Conservation (phyloP, 768 basidiomycete genomes). For the Rhodotorula toruloides region DNA sequence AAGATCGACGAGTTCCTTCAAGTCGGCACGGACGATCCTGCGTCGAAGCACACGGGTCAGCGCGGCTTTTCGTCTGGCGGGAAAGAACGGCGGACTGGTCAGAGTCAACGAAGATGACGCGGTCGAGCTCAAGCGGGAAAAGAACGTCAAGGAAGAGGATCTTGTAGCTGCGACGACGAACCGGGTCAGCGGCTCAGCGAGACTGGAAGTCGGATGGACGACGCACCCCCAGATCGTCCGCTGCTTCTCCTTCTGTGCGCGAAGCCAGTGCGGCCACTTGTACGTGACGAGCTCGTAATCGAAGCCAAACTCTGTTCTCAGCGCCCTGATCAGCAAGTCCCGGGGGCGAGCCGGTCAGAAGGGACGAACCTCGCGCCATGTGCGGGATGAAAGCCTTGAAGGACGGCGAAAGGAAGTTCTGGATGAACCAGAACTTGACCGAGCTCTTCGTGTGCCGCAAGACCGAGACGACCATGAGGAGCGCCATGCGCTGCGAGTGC, state of each 20-base stretch:
- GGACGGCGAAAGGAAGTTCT: constrained; percentile 95
- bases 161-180: constrained; percentile 59
- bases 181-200: not conserved
- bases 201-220: too few relatives aligned
- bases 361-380: constrained; percentile 15
- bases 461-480: constrained; percentile 97
- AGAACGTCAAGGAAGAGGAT: constrained; percentile 98
- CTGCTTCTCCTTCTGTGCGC: constrained; percentile 96
- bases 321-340: constrained; percentile 52
- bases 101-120: constrained; percentile 97
- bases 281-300: constrained; percentile 97
- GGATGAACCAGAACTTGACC: constrained; percentile 99
- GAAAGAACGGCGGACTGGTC: constrained; percentile 56
- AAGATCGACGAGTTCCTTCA: constrained; percentile 88
- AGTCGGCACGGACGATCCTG: constrained; percentile 84
- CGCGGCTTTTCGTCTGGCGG: not conserved
- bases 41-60: constrained; percentile 18
- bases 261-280: constrained; percentile 98
- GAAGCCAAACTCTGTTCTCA: constrained; percentile 92
- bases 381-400: constrained; percentile 54
- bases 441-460: constrained; percentile 85
- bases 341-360: not conserved
- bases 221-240: constrained; percentile 85
- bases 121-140: constrained; percentile 98
- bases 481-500: constrained; percentile 72